Conservation (phyloP, 164 flowering plant genomes). For the Piper betle region DNA sequence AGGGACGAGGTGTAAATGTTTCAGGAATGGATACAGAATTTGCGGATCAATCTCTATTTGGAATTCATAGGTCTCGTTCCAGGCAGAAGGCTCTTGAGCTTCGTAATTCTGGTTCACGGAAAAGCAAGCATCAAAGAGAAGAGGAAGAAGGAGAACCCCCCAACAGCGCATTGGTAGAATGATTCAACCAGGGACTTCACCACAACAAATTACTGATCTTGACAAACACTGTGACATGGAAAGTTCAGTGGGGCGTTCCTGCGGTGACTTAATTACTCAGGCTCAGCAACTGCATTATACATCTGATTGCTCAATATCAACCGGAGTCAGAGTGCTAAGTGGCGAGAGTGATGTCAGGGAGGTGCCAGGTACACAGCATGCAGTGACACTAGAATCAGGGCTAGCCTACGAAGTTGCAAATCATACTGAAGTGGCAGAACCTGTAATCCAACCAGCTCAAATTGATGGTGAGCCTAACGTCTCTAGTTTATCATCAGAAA, state of each 20-base stretch:
- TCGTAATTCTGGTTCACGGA: conserved; percentile 22
- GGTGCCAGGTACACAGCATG: conserved; percentile 2
- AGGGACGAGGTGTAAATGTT: conserved; percentile 13
- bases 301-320: neutral
- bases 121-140: conserved; percentile 8
- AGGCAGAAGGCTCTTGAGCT: conserved; percentile 78
- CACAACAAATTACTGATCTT: neutral
- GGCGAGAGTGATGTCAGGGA: conserved; percentile 2
- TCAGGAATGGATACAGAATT: conserved; percentile 8
- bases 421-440: neutral
- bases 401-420: neutral
- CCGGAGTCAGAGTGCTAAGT: neutral
- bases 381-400: neutral
- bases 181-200: neutral
- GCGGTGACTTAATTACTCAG: neutral
- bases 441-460: neutral
- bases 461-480: neutral
- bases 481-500: neutral
- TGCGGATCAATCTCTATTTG: conserved; percentile 31
- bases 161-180: conserved; percentile 1
- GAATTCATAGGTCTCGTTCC: conserved; percentile 70
- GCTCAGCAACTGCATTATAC: neutral
- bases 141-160: conserved; percentile 2
- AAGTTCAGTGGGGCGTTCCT: neutral
- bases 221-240: neutral